Base-by-base conservation (phyloP, 2,329 filamentous ascomycete genomes). In the Zalaria sp. region DNA sequence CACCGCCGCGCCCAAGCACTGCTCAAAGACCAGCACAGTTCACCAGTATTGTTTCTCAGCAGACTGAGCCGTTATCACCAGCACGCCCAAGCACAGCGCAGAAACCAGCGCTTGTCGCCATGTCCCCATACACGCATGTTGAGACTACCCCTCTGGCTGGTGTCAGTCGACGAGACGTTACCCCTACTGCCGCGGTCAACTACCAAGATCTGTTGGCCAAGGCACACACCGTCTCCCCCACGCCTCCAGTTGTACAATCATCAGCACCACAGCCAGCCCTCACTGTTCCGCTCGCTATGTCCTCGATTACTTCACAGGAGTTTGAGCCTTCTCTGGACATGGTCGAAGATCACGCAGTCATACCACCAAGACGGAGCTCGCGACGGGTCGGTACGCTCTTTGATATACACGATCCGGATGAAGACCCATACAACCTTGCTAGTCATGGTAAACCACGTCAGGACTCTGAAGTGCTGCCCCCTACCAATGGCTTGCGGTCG, bases 41-140 rank as follows among this genome's bases (percentile, higher is more conserved):
- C 39, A 65, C 67, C 11, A 51, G 52, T 3, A 64, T 74, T 41
- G 49, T 57, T 34, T 63, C 64, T 3, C 59, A 69, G 34, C 47
- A 52, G 10, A 59, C 49, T 3, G 58, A 61, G 38, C 61, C 61
- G 9, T 44, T 52, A 8, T 40, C 42, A n/a, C 44, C 45, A 8
- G 41, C 38, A 27, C 35, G 37, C 26, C 39, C 27, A 41, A 18
- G 18, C 2, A 18, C 18, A 18, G 18, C 18, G 18, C 18, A 18
- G 18, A 18, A 18, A 18, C 18, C 18, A 18, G 18, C 18, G 2
- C 18, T 18, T 18, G 18, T 18, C 18, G 18, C 18, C 2, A 18
- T 18, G 18, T 18, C 18, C 18, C 18, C 18, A 18, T 18, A 18
- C 18, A 18, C 18, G 18, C 18, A 18, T 18, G 18, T 18, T 18